Base-by-base conservation (phyloP, 192 early-diverging fungal genomes). In the Coemansia sp. region DNA sequence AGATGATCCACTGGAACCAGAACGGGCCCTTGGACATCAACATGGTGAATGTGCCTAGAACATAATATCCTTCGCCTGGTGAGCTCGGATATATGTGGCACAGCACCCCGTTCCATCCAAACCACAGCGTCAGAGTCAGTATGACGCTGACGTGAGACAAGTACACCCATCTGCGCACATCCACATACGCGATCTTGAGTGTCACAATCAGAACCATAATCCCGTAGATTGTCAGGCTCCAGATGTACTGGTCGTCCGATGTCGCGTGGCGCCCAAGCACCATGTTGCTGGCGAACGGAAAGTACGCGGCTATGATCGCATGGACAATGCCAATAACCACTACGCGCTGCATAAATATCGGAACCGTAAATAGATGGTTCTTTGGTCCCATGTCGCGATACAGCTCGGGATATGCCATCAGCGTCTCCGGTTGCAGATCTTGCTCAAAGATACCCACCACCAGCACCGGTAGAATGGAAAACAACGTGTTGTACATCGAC, bases 401-500 rank as follows among this genome's bases (percentile, higher is more conserved):
- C 49, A 92, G 74, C 71, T 92, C 89, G 1, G 93, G 93, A 34
- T 87, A 85, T 6, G 76, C 79, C 58, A 89, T 45, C 34, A 93
- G 58, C 1, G 87, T 91, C 21, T 79, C 78, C 2, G 78, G 77
- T 56, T 87, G 86, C 67, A 94, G 69, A 66, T 94, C 91, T 68
- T 90, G 89, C 72, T 94, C 93, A 76, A 94, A 92, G 59, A 92
- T 85, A 29, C 91, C 92, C 23, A 92, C 85, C 5, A 88, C 86
- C 45, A 93, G 86, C 5, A 93, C 91, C 0, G 91, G 91, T 43
- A 93, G 79, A 0, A 89, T 89, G 10, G 90, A 89, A 68, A 93
- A 95, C 63, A 93, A 61, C 15, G 90, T 92, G 73, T 93, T 92
- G 85, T 91, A 93, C 70, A 93, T 84, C 5, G 88, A 86, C 20